Base-by-base conservation (phyloP, 305 asterid species). In the Fraxinus velutina region DNA sequence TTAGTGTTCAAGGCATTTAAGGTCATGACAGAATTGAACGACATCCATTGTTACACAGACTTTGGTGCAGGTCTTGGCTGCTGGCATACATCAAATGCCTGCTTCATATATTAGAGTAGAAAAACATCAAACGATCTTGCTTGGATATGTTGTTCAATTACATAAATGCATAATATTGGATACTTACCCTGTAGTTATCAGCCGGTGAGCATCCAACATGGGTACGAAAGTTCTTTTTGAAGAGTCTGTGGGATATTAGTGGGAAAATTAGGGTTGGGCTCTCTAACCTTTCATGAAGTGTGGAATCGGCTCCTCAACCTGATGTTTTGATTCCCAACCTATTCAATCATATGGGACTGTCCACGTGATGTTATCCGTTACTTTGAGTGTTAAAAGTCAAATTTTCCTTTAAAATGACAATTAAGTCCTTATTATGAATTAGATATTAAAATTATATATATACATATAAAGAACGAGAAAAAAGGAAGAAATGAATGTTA, bases 11-110 rank as follows among this genome's bases (percentile, higher is more conserved):
- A 21, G 72, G 72, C 72, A 62, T 62, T 22, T 62, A 32, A 17
- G 72, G 24, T 81, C 36, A 73, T 80, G 8, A 70, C 75, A 5
- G 57, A 17, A 80, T 62, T 29, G 52, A 62, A 50, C 70, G 29
- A 44, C 55, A 8, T 33, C 37, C 72, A 22, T 62, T 66, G 29
- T 76, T 33, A 33, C 42, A 57, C 64, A 32, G 47, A 71, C 37
- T 62, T 15, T 84, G 70, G 68, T 15, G 52, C 55, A 15, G 62
- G 50, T 64, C 55, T 73, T 76, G 36, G 76, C 78, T 76, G 2
- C 74, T 55, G 55, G 39, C 79, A 32, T 79, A 57, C 32, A 42
- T 78, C 6, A 80, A 42, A 52, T 73, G 55, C 74, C 74, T 68
- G 68, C 13, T 68, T 24, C 52, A 30, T 50, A 24, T 44, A 39